These are phyloP conservation scores for Morella rubra DNA, from an alignment of 306 rosid genomes.

Conservation along the genomic window DNA sequence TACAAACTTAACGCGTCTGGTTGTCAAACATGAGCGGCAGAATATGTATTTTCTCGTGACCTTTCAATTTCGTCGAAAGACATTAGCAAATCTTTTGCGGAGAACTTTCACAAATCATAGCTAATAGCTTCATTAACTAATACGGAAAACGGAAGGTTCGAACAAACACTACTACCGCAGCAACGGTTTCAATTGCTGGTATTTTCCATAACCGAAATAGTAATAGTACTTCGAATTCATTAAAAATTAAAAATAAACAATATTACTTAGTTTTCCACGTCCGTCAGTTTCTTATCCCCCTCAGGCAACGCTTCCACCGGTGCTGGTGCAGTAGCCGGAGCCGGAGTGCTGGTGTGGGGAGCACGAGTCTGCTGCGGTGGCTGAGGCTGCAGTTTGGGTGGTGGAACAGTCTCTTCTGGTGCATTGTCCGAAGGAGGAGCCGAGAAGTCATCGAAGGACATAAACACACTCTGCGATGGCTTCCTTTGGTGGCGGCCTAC, in stretches of 20 bases:
- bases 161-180: no score
- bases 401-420: conserved; percentile 5
- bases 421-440: conserved; percentile 15
- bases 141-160: no score
- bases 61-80: no score
- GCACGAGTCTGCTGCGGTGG: background rate
- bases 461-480: conserved; percentile 41
- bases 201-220: background rate
- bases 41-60: no score
- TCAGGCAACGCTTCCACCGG: background rate
- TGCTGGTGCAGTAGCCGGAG: background rate
- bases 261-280: background rate
- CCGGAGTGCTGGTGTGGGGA: background rate
- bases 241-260: background rate
- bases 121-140: no score
- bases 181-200: no score
- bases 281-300: background rate
- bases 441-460: conserved; percentile 27
- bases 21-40: no score
- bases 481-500: conserved; percentile 40
- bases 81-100: no score
- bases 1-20: no score
- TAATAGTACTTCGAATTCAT: background rate
- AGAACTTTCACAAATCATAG: no score
- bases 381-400: background rate